Percentiles rank a stretch among this genome's conserved stretches.
These are phyloP conservation scores for Symbiodinium pilosum DNA, from an alignment of 73 alveolate genomes.

Conservation along the genomic window DNA sequence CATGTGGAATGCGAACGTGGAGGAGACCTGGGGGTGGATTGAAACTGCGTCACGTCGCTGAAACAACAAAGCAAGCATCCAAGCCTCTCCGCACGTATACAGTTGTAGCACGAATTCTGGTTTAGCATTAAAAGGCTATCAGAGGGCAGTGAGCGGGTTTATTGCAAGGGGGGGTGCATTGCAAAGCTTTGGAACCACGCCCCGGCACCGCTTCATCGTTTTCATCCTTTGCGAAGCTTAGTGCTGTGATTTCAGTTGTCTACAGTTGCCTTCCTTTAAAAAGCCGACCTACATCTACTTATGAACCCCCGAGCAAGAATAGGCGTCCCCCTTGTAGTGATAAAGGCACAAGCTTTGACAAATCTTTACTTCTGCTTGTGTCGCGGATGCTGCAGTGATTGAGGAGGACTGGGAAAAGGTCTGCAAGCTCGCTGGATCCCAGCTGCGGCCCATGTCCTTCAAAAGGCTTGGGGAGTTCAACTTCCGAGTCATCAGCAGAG, in stretches of 20 bases:
- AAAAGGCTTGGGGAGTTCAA: slow-evolving; percentile 31
- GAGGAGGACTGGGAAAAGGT: not conserved
- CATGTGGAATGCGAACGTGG: slow-evolving; percentile 33
- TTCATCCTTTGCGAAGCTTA: no score
- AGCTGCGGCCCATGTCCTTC: slow-evolving; percentile 45
- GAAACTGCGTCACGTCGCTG: not conserved
- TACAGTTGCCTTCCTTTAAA: no score
- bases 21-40: slow-evolving; percentile 45
- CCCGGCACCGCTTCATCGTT: no score
- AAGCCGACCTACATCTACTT: no score
- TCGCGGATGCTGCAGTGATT: not conserved
- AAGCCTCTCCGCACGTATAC: not conserved
- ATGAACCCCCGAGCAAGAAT: no score
- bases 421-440: slow-evolving; percentile 33
- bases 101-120: not conserved
- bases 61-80: not conserved
- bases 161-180: no score
- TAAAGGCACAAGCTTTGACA: no score
- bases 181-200: no score
- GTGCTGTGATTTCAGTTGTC: no score
- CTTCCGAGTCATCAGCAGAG: slow-evolving; percentile 57
- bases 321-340: no score
- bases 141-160: no score
- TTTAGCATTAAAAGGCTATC: not conserved
- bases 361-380: not conserved